These are phyloP conservation scores for Amoebophrya sp. DNA, from an alignment of 169 alveolate genomes.

Conservation along the genomic window DNA sequence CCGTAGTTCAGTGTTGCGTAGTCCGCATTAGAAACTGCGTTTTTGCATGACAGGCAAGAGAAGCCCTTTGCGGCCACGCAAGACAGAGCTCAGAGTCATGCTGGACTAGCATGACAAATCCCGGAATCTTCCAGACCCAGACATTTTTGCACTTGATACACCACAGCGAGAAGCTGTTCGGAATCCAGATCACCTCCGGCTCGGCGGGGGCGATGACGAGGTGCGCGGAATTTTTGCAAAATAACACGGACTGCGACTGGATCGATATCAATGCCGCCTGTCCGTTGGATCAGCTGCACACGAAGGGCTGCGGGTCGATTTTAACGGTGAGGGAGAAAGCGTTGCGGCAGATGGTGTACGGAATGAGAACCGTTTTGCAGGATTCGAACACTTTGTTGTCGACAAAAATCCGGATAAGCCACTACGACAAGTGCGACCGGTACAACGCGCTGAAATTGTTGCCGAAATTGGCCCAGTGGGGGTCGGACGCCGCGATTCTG, in stretches of 20 bases:
- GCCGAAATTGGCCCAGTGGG: conserved; percentile 49
- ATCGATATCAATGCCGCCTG: conserved; percentile 64
- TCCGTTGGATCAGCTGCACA: conserved; percentile 65
- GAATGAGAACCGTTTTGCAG: neutral
- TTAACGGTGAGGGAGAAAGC: conserved; percentile 9
- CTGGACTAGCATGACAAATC: no score
- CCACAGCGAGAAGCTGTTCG: conserved; percentile 57
- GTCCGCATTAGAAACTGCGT: no score
- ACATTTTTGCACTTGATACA: no score
- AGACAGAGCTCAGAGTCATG: no score
- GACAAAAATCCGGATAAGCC: conserved; percentile 28
- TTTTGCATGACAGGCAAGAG: no score
- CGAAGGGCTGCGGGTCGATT: conserved; percentile 30
- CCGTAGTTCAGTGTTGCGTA: no score
- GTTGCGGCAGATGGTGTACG: neutral
- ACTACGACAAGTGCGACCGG: neutral
- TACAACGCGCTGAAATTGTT: neutral
- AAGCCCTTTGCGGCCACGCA: no score
- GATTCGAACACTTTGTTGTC: neutral
- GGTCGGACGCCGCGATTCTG: conserved; percentile 57
- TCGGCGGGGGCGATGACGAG: conserved; percentile 44
- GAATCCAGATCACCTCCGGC: conserved; percentile 61
- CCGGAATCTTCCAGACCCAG: no score
- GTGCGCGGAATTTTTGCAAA: conserved; percentile 37
- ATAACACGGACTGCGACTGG: conserved; percentile 51